Evolutionary conservation across 345 rosid genomes (phyloP).

Genomic region (Populus pruinosa): DNA sequence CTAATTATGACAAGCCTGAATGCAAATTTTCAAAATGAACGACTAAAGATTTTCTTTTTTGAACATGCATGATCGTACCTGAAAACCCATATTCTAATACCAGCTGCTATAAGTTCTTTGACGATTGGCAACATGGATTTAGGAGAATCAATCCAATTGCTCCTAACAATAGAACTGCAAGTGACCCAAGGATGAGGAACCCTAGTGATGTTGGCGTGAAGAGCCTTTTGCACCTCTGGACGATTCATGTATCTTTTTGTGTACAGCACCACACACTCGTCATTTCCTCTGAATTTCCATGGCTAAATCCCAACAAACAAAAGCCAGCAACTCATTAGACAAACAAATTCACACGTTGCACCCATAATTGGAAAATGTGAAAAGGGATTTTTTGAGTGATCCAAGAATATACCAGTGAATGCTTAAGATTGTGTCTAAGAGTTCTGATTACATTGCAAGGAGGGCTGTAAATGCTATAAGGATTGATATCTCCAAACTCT

Average conservation of each 20-base stretch:
- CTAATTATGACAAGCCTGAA: neutral
- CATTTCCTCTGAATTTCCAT: conserved; percentile 70
- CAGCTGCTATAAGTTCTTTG: conserved; percentile 56
- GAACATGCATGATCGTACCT: conserved; percentile 35
- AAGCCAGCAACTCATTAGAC: neutral
- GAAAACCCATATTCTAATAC: conserved; percentile 78
- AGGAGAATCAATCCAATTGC: conserved; percentile 75
- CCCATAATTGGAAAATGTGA: neutral
- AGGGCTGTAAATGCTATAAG: conserved; percentile 49
- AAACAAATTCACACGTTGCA: neutral
- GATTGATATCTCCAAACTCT: conserved; percentile 50
- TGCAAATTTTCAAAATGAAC: neutral
- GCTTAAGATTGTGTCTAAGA: conserved; percentile 14
- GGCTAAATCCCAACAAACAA: conserved; percentile 34
- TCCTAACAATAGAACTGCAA: conserved; percentile 48
- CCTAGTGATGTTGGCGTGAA: conserved; percentile 52
- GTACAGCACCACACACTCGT: conserved; percentile 54
- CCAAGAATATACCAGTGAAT: conserved; percentile 25
- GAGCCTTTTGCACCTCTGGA: conserved; percentile 59
- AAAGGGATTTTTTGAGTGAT: neutral
- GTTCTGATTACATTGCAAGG: conserved; percentile 36
- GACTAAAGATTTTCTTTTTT: neutral
- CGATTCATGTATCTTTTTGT: conserved; percentile 58
- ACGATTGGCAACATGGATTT: conserved; percentile 71
- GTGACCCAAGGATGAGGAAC: conserved; percentile 42